Conservation (phyloP, 352 stramenopile species). For the Globisporangium abappressorium region DNA sequence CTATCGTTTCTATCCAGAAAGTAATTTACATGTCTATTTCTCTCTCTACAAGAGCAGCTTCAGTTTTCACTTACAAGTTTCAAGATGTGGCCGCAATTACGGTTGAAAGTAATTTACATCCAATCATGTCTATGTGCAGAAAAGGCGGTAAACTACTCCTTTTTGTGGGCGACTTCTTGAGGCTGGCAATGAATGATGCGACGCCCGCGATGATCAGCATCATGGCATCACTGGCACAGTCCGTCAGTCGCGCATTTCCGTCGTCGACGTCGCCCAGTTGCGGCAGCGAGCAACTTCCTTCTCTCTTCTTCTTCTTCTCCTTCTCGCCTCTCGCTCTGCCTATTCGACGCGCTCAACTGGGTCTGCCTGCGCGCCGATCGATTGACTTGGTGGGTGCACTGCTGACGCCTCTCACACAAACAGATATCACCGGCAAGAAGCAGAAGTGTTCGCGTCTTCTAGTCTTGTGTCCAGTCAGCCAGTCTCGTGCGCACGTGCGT, state of each 20-base stretch:
- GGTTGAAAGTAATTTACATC: neutral
- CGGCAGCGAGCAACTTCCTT: constrained; percentile 2
- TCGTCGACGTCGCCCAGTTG: neutral
- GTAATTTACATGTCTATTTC: constrained; percentile 9
- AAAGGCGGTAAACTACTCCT: neutral
- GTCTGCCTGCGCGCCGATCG: neutral
- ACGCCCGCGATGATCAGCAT: neutral
- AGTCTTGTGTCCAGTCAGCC: neutral
- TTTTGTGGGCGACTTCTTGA: no score
- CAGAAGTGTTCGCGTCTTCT: neutral
- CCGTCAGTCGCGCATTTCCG: neutral
- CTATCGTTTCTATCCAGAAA: constrained; percentile 5
- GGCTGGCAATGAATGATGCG: neutral
- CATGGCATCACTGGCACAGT: neutral
- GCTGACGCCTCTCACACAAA: neutral
- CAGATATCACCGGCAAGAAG: neutral
- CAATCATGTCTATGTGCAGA: neutral
- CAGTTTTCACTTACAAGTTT: neutral
- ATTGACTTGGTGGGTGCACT: neutral
- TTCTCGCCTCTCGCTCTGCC: neutral
- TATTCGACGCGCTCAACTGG: neutral
- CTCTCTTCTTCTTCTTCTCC: neutral
- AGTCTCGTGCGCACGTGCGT: neutral
- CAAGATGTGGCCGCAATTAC: neutral
- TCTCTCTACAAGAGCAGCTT: neutral